Evolutionary conservation across 1,284 basidiomycete genomes (phyloP).

Genomic region (Neonothopanus nambi): DNA sequence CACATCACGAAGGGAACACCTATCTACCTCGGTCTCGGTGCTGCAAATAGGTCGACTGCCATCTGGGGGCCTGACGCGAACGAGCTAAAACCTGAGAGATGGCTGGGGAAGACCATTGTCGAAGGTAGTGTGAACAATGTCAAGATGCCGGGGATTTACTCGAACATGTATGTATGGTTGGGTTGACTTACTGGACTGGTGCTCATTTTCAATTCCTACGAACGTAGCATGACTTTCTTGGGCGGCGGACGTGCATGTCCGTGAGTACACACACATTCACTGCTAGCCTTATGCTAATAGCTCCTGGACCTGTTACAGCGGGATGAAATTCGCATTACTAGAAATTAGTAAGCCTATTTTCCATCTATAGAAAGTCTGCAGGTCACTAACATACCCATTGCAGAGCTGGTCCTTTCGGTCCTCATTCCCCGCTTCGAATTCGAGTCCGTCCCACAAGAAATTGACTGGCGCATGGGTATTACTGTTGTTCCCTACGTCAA

Average conservation of each 20-base stretch:
- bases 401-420: slow-evolving; percentile 21
- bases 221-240: slow-evolving; percentile 24
- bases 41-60: slow-evolving; percentile 23
- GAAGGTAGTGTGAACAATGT: neutral
- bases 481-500: slow-evolving; percentile 22
- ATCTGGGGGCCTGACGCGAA: neutral
- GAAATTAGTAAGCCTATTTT: slow-evolving; percentile 21
- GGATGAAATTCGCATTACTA: slow-evolving; percentile 21
- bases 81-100: slow-evolving; percentile 7
- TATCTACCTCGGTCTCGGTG: slow-evolving; percentile 24
- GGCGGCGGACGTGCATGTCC: slow-evolving; percentile 24
- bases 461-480: slow-evolving; percentile 24
- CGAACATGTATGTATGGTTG: slow-evolving; percentile 19
- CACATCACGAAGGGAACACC: slow-evolving; percentile 28
- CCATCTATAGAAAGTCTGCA: neutral
- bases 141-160: slow-evolving; percentile 21
- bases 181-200: neutral
- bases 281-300: neutral
- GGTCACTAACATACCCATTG: neutral
- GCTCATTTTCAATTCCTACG: neutral
- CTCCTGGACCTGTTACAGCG: slow-evolving; percentile 11
- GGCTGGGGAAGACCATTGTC: neutral
- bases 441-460: slow-evolving; percentile 9
- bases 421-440: slow-evolving; percentile 20
- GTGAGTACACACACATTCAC: slow-evolving; percentile 11